Evolutionary conservation across 2,329 filamentous ascomycete genomes (phyloP), one percentile per base, ranked within the genome.

Genomic region (Claviceps lovelessii): DNA sequence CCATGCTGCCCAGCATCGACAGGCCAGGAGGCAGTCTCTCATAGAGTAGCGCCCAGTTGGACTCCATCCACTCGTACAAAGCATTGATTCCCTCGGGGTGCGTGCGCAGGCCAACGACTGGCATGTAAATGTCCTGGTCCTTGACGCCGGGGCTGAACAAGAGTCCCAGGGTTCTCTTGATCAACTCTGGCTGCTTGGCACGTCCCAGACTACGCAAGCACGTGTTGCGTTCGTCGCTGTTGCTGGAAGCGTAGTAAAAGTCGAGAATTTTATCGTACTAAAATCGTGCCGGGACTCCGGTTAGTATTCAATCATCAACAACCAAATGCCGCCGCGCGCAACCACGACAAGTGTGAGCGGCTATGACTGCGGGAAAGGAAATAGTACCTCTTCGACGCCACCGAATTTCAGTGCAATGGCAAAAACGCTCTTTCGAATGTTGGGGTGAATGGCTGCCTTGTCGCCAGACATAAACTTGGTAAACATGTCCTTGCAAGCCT

Each of bases 61-160:
- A 77, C 66, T 84, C 86, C 75, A 95, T 77, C 87, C 88, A 97
- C 19, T 68, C 70, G 78, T 86, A 96, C 55, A 95, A 78, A 8
- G 86, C 86, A 55, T 86, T 75, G 55, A 95, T 86, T 61, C 91
- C 91, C 47, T 83, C 81, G 8, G 82, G 73, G 66, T 94, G 88
- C 53, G 80, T 80, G 56, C 90, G 82, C 33, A 97, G 79, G 8
- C 87, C 87, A 39, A 82, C 80, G 44, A 93, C 80, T 1, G 91
- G 90, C 67, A 95, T 83, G 73, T 95, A 96, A 60, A 96, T 84
- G 68, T 97, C 91, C 70, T 96, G 91, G 60, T 87, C 89, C 76
- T 94, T 95, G 70, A 96, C 86, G 61, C 95, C 85, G 58, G 84
- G 81, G 67, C 83, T 82, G 55, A 90, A 77, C 37, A 90, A 78